Evolutionary conservation across 495 filamentous ascomycete species (phyloP), one percentile per base, ranked within the genome.

Genomic region (Aspergillus egyptiacus): DNA sequence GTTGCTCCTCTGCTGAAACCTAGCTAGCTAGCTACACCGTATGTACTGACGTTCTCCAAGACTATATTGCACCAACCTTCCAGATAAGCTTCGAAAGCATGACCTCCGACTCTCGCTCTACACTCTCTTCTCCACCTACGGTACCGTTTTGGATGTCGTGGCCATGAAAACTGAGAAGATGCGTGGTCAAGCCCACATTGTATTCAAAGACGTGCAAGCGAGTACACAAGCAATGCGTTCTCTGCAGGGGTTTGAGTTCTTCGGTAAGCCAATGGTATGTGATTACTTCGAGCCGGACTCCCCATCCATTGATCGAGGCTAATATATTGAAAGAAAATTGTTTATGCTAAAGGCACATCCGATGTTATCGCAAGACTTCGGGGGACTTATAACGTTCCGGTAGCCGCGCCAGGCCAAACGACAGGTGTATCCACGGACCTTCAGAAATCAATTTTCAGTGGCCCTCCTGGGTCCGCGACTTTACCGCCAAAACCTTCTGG

Each of bases 121-220:
- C 69, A 87, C 86, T 56, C 80, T 97, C 13, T 99, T 97, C 60
- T 85, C 87, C 9, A 95, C 89, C 23, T 91, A 96, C 63, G 94
- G 94, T 17, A 81, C 87, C 7, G 86, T 99, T 11, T 79, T 99
- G 39, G 93, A 97, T 61, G 83, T 99, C n/a, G 86, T 95, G 25
- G 85, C 87, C 25, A 74, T 96, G 58, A 90, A 87, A 67, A 93
- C 87, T 0, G 72, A 72, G 58, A 90, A 89, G 68, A 91, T 95
- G 85, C 86, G 94, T 28, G 93, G 93, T 2, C 93, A 97, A 65
- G 94, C 93, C 42, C 91, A 96, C 61, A 74, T 99, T 37, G 87
- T 91, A 3, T 96, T 88, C 65, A 81, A 86, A 50, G 93, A 99
- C 61, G 71, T 91, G 10, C 84, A 91, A 48, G 78, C 84, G 2